phyloP scores from a whole-genome alignment of 305 asterid genomes.

The Solanum chacoense region DNA sequence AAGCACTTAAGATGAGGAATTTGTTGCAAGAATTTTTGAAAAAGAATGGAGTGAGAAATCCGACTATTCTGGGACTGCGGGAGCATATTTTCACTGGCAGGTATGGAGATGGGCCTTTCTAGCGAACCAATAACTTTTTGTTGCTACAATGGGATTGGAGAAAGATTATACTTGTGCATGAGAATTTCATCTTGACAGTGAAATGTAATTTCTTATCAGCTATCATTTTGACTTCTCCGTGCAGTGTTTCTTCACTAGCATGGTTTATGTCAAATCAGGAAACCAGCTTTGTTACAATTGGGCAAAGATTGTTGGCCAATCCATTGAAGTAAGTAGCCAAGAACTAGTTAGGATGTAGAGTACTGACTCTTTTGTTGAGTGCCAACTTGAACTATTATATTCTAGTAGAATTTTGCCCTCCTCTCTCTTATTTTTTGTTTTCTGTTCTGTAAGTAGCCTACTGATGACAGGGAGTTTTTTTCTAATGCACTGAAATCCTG shows the following conservation, averaged over 20 bases:
- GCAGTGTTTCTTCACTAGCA: slow-evolving; percentile 97
- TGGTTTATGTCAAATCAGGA: slow-evolving; percentile 98
- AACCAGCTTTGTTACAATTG: slow-evolving; percentile 93
- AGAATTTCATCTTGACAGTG: not conserved
- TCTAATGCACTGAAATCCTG: not conserved
- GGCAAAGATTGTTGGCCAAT: slow-evolving; percentile 90
- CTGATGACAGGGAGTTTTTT: not conserved
- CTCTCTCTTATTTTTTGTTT: not conserved
- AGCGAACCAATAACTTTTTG: not conserved
- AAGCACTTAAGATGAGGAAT: slow-evolving; percentile 96
- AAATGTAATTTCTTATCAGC: not conserved
- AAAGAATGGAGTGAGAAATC: slow-evolving; percentile 81
- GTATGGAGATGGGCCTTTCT: slow-evolving; percentile 20
- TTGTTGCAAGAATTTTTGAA: slow-evolving; percentile 84
- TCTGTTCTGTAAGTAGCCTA: not conserved
- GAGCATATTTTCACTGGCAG: slow-evolving; percentile 99
- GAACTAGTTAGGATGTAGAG: not conserved
- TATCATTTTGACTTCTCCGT: slow-evolving; percentile 10
- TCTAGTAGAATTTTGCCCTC: not conserved
- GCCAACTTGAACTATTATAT: not conserved
- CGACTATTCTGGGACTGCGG: slow-evolving; percentile 93
- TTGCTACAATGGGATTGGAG: not conserved
- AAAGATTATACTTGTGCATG: not conserved
- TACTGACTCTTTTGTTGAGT: not conserved
- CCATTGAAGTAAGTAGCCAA: slow-evolving; percentile 78